These are phyloP conservation scores for Fusarium chlamydosporum DNA, from an alignment of 2,329 filamentous ascomycete species.

Conservation along the genomic window DNA sequence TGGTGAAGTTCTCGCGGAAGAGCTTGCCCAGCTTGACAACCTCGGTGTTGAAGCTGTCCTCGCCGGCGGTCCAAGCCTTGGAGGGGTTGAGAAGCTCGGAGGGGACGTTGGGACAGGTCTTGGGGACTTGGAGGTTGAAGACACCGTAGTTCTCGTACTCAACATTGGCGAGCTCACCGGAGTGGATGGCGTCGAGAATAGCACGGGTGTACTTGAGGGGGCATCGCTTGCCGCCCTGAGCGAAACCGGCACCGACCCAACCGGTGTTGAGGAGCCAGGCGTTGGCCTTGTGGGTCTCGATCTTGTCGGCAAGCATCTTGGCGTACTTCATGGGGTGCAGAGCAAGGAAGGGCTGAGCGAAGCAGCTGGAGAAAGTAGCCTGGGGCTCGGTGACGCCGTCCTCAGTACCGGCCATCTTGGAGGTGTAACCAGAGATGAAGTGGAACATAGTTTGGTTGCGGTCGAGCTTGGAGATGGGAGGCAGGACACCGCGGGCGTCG, in stretches of 20 bases:
- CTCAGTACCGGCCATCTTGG: slow-evolving; percentile 99
- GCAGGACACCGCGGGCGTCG: slow-evolving; percentile 96
- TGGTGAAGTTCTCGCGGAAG: slow-evolving; percentile 98
- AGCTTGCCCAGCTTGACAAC: slow-evolving; percentile 90
- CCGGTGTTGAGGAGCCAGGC: slow-evolving; percentile 99
- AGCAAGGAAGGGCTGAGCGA: slow-evolving; percentile 98
- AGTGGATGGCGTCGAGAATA: slow-evolving; percentile 98
- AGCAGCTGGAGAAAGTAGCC: slow-evolving; percentile 99
- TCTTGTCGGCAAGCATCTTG: slow-evolving; percentile 98
- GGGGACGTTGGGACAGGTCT: slow-evolving; percentile 88
- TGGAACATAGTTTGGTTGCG: slow-evolving; percentile 99
- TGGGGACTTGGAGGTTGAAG: slow-evolving; percentile 98
- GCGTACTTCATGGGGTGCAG: slow-evolving; percentile 99
- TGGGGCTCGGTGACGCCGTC: slow-evolving; percentile 97
- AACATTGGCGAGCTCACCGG: slow-evolving; percentile 90
- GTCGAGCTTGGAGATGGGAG: slow-evolving; percentile 97
- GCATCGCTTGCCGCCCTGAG: slow-evolving; percentile 95
- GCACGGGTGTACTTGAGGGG: slow-evolving; percentile 98
- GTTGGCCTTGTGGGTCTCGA: slow-evolving; percentile 92
- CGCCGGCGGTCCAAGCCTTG: slow-evolving; percentile 89
- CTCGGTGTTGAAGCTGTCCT: slow-evolving; percentile 85
- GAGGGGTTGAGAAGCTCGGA: slow-evolving; percentile 94
- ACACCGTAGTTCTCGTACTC: slow-evolving; percentile 96
- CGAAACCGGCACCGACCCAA: slow-evolving; percentile 93
- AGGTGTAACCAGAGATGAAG: slow-evolving; percentile 99